Base-by-base conservation (phyloP, 2,329 filamentous ascomycete species). In the Trichophyton simii region DNA sequence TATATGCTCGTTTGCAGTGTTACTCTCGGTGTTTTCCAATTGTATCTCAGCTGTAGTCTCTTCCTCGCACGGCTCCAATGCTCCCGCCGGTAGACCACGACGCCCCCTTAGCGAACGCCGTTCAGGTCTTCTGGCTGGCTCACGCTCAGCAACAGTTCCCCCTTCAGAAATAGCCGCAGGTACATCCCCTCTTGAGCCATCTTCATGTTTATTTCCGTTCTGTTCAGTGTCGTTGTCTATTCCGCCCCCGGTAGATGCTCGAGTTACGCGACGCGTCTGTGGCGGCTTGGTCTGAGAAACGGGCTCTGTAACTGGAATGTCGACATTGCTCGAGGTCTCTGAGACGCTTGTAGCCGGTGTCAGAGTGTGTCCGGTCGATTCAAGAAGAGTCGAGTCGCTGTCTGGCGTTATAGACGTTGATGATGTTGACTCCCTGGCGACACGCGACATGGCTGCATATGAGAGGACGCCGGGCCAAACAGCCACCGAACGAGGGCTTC, bases 291-390 rank as follows among this genome's bases (percentile, higher is more conserved):
- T 20, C 15, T 13, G 38, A 25, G 46, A 28, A 6, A 25, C 44
- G 42, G 13, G 15, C 25, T 67, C 69, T 66, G 72, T 70, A 62
- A 73, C 71, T 66, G 72, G 72, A 65, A 72, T 73, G 42, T 58
- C 55, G n/a, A 31, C 36, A 42, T 41, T 41, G 66, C 73, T 76
- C 3, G 74, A 75, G 1, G 73, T 75, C 61, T 76, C 74, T n/a
- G 74, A 77, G 50, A 64, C 11, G 63, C 75, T 76, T 46, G 74
- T 74, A 60, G 75, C 74, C 60, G 75, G 75, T 2, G 75, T 76
- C 18, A 76, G 68, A n/a, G 75, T 69, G 63, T 75, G 72, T 66
- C 72, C 72, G 18, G 72, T 68, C 18, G 72, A 68, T 57, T 62
- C 59, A 41, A 60, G 46, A 18, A 59, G 22, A 7, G 58, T 62